Conservation (phyloP, 768 basidiomycete species). For the Calocera cornea region DNA sequence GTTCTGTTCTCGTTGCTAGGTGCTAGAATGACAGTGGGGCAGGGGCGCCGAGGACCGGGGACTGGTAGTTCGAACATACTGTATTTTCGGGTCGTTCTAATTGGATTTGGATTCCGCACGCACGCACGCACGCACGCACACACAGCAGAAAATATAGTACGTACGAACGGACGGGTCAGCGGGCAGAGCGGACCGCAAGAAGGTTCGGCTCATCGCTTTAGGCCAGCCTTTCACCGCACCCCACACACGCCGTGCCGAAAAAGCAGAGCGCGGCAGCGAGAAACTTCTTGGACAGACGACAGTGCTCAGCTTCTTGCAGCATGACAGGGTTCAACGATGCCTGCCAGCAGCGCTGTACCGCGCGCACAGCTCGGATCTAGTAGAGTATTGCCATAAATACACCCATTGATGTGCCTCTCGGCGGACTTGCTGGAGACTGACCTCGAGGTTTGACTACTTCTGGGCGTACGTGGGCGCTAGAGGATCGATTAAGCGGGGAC, state of each 20-base stretch:
- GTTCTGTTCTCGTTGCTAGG: constrained; percentile 2
- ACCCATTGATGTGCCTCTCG: neutral
- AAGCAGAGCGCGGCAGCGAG: neutral
- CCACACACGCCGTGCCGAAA: neutral
- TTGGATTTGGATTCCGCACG: neutral
- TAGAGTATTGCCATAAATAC: neutral
- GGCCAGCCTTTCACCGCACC: neutral
- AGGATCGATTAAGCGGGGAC: neutral
- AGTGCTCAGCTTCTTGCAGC: neutral
- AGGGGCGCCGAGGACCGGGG: neutral
- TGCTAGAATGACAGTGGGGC: neutral
- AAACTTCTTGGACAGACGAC: neutral
- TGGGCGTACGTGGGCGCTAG: neutral
- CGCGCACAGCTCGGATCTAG: neutral
- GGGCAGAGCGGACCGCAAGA: neutral
- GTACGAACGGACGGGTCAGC: neutral
- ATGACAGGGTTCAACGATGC: neutral
- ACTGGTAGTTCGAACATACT: neutral
- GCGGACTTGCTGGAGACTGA: neutral
- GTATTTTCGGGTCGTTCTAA: neutral
- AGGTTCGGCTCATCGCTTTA: neutral
- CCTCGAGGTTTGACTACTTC: neutral
- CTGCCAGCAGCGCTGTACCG: neutral
- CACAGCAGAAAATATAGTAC: too few relatives aligned
- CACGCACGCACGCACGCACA: neutral